These are phyloP conservation scores for Bipolaris bicolor DNA, from an alignment of 2,329 filamentous ascomycete species.

Conservation along the genomic window DNA sequence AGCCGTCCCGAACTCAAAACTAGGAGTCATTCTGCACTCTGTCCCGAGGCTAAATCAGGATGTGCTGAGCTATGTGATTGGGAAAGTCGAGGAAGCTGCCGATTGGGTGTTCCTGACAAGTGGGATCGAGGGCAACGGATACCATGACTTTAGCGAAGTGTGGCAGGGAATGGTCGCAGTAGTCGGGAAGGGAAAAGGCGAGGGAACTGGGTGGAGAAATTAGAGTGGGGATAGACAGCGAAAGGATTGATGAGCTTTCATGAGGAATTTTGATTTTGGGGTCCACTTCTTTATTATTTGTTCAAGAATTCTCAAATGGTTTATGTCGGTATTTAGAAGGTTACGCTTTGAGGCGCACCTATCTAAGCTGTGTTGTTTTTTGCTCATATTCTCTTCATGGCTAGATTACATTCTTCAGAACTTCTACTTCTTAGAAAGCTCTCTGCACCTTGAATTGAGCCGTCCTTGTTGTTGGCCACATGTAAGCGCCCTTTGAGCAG, in stretches of 20 bases:
- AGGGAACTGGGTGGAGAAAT: not conserved
- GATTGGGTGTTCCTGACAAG: conserved; percentile 41
- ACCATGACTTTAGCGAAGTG: conserved; percentile 35
- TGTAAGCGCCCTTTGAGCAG: no score
- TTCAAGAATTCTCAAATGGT: not conserved
- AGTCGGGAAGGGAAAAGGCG: conserved; percentile 16
- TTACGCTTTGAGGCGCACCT: not conserved
- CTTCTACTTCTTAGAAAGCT: not conserved
- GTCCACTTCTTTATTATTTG: not conserved
- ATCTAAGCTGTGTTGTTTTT: not conserved
- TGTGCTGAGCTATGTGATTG: conserved; percentile 35
- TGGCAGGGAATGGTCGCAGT: conserved; percentile 31
- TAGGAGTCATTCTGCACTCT: conserved; percentile 38
- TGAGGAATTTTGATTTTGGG: not conserved
- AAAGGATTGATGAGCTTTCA: not conserved
- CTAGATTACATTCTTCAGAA: not conserved
- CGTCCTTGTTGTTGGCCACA: not conserved
- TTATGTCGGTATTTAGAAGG: not conserved
- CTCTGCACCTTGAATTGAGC: not conserved
- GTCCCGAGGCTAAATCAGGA: conserved; percentile 32
- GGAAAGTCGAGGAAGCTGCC: conserved; percentile 38
- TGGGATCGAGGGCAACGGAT: conserved; percentile 34
- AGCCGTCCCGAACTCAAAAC: conserved; percentile 26
- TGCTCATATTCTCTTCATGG: not conserved
- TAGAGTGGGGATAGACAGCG: not conserved